A percentile compares a stretch with the other conserved stretches of the same genome.
Evolutionary conservation across 139 green algal genomes (phyloP).

Genomic region (Pleodorina starrii): DNA sequence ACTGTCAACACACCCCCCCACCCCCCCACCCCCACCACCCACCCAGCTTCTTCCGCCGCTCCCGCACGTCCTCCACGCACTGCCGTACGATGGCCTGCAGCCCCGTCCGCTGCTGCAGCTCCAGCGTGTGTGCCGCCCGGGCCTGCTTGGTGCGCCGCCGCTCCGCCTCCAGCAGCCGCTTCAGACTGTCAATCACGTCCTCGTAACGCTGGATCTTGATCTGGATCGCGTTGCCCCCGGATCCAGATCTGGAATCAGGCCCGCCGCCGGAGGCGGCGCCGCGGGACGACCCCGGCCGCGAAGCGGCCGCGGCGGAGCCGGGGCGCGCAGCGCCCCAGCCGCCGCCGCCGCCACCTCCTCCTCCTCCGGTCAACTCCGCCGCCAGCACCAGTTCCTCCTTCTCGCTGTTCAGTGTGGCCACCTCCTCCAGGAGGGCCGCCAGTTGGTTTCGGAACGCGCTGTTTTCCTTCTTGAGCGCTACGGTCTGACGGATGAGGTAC

Average conservation of each 20-base stretch:
- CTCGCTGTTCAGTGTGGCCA: constrained; percentile 9
- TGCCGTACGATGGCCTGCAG: constrained; percentile 58
- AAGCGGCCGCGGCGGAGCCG: neutral
- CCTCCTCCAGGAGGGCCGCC: constrained; percentile 21
- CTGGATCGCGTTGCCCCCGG: neutral
- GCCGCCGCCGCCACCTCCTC: neutral
- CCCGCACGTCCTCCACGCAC: constrained; percentile 60
- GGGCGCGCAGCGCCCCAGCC: neutral
- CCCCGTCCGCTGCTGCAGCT: constrained; percentile 54
- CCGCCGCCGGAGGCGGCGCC: neutral
- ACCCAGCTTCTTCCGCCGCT: constrained; percentile 22
- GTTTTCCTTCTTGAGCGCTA: constrained; percentile 63
- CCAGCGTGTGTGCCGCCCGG: constrained; percentile 52
- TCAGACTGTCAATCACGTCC: constrained; percentile 61
- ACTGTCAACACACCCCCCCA: no score
- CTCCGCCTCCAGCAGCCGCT: constrained; percentile 55
- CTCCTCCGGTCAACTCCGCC: neutral
- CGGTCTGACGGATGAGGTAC: constrained; percentile 58
- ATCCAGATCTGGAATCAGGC: neutral
- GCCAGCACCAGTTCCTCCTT: constrained; percentile 26
- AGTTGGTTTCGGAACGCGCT: constrained; percentile 48
- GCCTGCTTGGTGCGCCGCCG: constrained; percentile 57
- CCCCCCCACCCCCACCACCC: no score
- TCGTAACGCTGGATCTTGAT: constrained; percentile 58
- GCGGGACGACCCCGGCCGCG: neutral